Conservation (phyloP, 306 rosid species). For the Prunus mira region DNA sequence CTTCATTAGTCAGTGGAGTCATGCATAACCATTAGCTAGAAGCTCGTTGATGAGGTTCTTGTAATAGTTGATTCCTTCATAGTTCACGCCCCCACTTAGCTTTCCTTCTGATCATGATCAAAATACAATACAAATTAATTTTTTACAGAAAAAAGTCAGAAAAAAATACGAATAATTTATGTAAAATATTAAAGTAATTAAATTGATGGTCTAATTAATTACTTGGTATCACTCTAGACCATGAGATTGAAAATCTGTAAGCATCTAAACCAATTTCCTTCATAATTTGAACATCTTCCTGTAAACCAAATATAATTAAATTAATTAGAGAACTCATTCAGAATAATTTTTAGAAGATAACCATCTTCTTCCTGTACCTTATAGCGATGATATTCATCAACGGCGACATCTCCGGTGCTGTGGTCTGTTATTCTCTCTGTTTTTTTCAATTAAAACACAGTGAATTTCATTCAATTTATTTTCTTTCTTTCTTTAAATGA, state of each 20-base stretch:
- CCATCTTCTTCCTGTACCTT: background rate
- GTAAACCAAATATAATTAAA: background rate
- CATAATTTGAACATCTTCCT: conserved; percentile 14
- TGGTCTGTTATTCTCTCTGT: conserved; percentile 11
- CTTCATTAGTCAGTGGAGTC: background rate
- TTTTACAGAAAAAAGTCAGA: background rate
- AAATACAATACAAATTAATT: background rate
- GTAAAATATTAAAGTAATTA: background rate
- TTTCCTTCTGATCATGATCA: conserved; percentile 36
- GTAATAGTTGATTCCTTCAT: conserved; percentile 42
- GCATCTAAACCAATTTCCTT: conserved; percentile 7
- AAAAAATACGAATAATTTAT: background rate
- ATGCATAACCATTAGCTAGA: conserved; percentile 24
- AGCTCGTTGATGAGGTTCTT: conserved; percentile 39
- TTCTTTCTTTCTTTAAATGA: background rate
- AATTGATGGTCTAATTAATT: no score
- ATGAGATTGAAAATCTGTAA: conserved; percentile 16
- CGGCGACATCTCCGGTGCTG: conserved; percentile 13
- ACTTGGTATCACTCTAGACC: conserved; percentile 17
- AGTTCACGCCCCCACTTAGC: conserved; percentile 37
- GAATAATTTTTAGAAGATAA: background rate
- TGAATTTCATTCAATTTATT: background rate
- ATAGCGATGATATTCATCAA: conserved; percentile 16
- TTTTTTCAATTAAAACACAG: background rate
- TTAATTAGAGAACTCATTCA: background rate